Evolutionary conservation across 129 eudicot genomes (phyloP).

Genomic region (Helichrysum umbraculigerum): DNA sequence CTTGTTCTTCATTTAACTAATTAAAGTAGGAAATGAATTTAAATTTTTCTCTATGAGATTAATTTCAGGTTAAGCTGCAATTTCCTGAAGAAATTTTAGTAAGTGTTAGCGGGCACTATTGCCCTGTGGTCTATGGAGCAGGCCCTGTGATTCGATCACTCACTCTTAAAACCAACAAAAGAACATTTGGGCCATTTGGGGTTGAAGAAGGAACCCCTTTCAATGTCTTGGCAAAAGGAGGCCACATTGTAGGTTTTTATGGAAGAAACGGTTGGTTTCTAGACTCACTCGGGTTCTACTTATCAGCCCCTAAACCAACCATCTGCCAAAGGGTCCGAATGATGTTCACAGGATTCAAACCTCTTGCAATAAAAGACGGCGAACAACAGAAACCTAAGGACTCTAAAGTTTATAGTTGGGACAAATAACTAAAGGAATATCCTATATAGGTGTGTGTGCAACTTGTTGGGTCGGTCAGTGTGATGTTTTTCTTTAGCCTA

Average conservation of each 20-base stretch:
- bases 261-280: background rate
- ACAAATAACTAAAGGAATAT: background rate
- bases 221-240: constrained; percentile 44
- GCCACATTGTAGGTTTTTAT: constrained; percentile 48
- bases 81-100: background rate
- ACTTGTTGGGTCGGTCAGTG: background rate
- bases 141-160: constrained; percentile 58
- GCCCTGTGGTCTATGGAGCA: constrained; percentile 61
- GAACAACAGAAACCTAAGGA: constrained; percentile 8
- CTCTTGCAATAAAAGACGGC: constrained; percentile 12
- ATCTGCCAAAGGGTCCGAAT: constrained; percentile 35
- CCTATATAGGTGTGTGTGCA: background rate
- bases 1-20: background rate
- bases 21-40: background rate
- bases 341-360: constrained; percentile 23
- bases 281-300: background rate
- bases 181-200: constrained; percentile 68
- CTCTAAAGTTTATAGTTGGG: constrained; percentile 14
- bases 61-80: constrained; percentile 44
- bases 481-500: background rate
- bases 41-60: background rate
- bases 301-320: constrained; percentile 16
- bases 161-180: constrained; percentile 50
- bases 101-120: constrained; percentile 43
- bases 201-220: constrained; percentile 71